Evolutionary conservation across 768 basidiomycete species (phyloP), one percentile per base, ranked within the genome.

Genomic region (Suillus americanus): DNA sequence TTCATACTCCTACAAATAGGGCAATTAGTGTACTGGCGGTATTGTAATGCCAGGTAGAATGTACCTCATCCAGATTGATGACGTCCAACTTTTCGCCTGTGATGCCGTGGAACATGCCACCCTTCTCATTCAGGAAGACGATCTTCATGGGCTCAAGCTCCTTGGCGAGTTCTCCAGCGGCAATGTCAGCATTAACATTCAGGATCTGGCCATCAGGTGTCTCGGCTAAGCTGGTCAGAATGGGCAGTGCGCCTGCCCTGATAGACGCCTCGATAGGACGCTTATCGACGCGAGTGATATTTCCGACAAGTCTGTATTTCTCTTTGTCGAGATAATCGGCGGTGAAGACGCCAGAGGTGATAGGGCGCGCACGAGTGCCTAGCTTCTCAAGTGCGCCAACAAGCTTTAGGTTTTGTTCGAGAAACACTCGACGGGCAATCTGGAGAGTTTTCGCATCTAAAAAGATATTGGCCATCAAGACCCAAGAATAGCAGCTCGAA

Each of bases 71-170:
- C 54, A 99, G 80, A 79, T 99, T 99, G 79, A 99, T 98, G 45
- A 95, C 89, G 71, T 93, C 92, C 61, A 99, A 77, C 80, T 97
- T 98, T 82, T 99, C 91, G 62, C 95, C 95, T 3, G 96, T 95
- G 50, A 98, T 90, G 60, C 97, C 97, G 73, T 99, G 97, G 88
- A 90, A 98, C 69, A 99, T 82, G 37, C 97, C 97, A 65, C 97
- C 97, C 79, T 99, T 98, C 72, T 99, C 97, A 75, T 98, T 97
- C 73, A 99, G 76, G 79, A 95, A 99, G 38, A 99, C 97, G 59
- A 99, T 99, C 81, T 99, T 99, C 81, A 97, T 88, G 25, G 97
- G 97, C 78, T 99, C 97, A 30, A 99, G 83, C 75, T 99, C 97
- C 80, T 98, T 97, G 8, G 97, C 92, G 23, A 99, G 86, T 78